These are phyloP conservation scores for Yamadazyma tumulicola DNA, from an alignment of 805 yeast species.

Conservation along the genomic window DNA sequence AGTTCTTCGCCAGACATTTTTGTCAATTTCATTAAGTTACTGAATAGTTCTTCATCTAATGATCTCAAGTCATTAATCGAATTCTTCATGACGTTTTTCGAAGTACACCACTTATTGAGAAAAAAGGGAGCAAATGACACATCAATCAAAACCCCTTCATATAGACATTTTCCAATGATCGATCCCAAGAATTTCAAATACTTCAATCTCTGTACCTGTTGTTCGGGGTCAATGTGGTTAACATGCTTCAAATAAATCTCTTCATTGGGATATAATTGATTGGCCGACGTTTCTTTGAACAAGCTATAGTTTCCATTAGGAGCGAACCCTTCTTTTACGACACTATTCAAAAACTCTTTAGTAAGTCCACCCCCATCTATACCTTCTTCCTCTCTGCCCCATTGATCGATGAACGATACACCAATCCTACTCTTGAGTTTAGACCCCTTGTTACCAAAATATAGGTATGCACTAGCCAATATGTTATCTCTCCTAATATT, in stretches of 20 bases:
- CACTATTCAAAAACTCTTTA: slow-evolving; percentile 79
- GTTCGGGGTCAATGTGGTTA: slow-evolving; percentile 27
- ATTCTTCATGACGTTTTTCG: slow-evolving; percentile 41
- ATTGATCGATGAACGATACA: slow-evolving; percentile 67
- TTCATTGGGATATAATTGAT: slow-evolving; percentile 76
- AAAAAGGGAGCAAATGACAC: slow-evolving; percentile 85
- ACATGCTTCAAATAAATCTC: slow-evolving; percentile 35
- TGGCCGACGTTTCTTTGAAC: slow-evolving; percentile 43
- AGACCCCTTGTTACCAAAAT: slow-evolving; percentile 50
- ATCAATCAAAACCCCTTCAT: slow-evolving; percentile 78
- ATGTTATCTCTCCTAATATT: slow-evolving; percentile 65
- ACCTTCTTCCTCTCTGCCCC: slow-evolving; percentile 78
- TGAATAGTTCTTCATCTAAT: slow-evolving; percentile 65
- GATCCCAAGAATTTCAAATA: slow-evolving; percentile 68
- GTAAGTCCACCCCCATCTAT: slow-evolving; percentile 97
- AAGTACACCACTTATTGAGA: slow-evolving; percentile 58
- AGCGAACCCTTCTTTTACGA: slow-evolving; percentile 65
- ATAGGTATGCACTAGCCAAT: slow-evolving; percentile 70
- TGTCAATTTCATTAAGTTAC: slow-evolving; percentile 59
- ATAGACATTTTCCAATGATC: slow-evolving; percentile 83
- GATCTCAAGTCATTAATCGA: slow-evolving; percentile 77
- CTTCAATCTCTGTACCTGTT: slow-evolving; percentile 22
- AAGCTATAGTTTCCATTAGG: slow-evolving; percentile 23
- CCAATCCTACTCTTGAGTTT: slow-evolving; percentile 56
- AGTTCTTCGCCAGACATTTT: slow-evolving; percentile 54